Base-by-base conservation (phyloP, 768 basidiomycete genomes). In the Xerocomellus chrysenteron region DNA sequence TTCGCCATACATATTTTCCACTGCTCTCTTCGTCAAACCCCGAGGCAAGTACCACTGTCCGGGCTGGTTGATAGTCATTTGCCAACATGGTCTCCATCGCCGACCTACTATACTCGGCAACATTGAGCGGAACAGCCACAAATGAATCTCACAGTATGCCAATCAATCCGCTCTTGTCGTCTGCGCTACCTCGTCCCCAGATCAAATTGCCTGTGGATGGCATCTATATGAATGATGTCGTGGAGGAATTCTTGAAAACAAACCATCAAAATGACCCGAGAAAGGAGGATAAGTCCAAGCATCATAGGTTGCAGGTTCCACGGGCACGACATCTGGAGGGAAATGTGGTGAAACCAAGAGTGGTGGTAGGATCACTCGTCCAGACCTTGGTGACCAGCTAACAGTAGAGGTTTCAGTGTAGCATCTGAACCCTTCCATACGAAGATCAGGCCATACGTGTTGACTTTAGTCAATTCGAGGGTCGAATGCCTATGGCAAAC, bases 1-100 rank as follows among this genome's bases (percentile, higher is more conserved):
- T 37, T 40, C 28, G 36, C 50, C 57, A 56, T 72, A 81, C 83
- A 59, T 78, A 71, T 35, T 52, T 50, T 40, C 85, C 85, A 52
- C 78, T 76, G 54, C 81, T 75, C 74, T 91, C 90, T 67, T 92
- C 91, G 61, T 92, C 90, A 59, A 90, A 92, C 2, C 91, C 86
- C 58, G 82, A 87, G 4, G 85, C 76, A 56, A 87, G 75, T 1
- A 87, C 80, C 21, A 87, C 71, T 1, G 80, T 83, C 45, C 90
- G 78, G 3, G 76, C 76, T 16, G 92, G 92, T 51, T 79, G 67
- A 71, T 85, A 92, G 3, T 79, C 81, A 13, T 81, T 76, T n/a
- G 74, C 73, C 7, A 92, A 64, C 24, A 94, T 75, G 3, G 80
- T 79, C 69, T 92, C 89, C 37, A 90, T 71, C 14, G 88, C 76